A percentile compares a stretch with the other conserved stretches of the same genome.
phyloP scores from a whole-genome alignment of 148 eudicot genomes.

The Cornus kousa region DNA sequence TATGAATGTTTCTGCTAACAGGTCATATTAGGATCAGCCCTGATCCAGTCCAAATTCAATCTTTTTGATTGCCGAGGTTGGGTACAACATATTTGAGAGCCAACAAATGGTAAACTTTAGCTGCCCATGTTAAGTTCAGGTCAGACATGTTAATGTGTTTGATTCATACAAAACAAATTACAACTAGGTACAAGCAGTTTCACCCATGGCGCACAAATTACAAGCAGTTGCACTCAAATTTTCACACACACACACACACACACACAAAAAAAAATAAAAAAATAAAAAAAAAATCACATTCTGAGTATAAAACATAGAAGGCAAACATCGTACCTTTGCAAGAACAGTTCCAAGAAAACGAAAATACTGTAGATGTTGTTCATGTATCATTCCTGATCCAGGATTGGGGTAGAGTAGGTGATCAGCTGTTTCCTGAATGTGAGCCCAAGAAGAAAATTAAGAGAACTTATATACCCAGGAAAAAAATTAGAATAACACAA shows the following conservation, averaged over 20 bases:
- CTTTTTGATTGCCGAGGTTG: not conserved
- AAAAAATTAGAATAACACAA: not conserved
- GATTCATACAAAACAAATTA: not conserved
- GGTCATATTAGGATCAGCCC: not conserved
- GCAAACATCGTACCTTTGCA: conserved; percentile 65
- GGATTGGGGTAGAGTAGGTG: conserved; percentile 99
- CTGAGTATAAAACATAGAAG: not conserved
- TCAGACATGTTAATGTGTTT: not conserved
- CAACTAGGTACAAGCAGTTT: too few species aligned
- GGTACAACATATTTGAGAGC: not conserved
- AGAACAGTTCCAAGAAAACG: conserved; percentile 91
- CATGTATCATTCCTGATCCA: conserved; percentile 90
- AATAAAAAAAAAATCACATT: too few species aligned
- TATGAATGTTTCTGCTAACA: too few species aligned
- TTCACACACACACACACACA: not conserved
- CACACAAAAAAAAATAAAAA: too few species aligned
- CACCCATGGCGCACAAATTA: not conserved
- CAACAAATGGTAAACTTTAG: not conserved
- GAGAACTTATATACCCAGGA: not conserved
- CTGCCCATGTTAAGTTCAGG: not conserved
- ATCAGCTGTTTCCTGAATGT: conserved; percentile 75
- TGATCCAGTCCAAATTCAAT: not conserved
- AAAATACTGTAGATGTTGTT: conserved; percentile 89
- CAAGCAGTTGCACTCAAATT: not conserved
- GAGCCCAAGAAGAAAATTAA: conserved; percentile 10